Base-by-base conservation (phyloP, 1,284 basidiomycete genomes). In the Microbotryomycetes sp. region DNA sequence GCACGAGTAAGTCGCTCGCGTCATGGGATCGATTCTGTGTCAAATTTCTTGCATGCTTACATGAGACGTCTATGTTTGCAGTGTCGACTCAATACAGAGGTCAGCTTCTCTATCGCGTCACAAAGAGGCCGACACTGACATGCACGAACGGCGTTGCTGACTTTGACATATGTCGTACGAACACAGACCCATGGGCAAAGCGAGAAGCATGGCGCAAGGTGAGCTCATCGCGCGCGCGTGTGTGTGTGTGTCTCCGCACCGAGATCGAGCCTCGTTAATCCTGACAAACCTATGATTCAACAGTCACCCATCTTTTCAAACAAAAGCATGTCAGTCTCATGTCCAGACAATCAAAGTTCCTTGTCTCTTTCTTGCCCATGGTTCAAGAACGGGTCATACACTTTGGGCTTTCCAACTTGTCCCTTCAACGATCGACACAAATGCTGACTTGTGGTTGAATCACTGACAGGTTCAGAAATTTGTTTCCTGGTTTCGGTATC, bases 401-500 rank as follows among this genome's bases (percentile, higher is more conserved):
- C 3, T 6, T 7, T 15, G 15, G 3, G 28, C 9, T 49, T 16
- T 22, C 47, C 23, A 28, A 16, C 47, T 50, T 52, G 45, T 3
- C 29, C 25, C 26, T 4, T n/a, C 14, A 6, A 5, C 30, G 16
- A n/a, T n/a, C 30, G 14, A 9, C 25, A 3, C 28, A 19, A 45
- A 5, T 25, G 15, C 29, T 50, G 19, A 2, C 23, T 28, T 25
- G 28, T 58, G 50, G 54, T 45, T 31, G 4, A n/a, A 15, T 25
- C 23, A 52, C 16, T 28, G 19, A 5, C 49, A 69, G 91, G 88
- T 86, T 94, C 78, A 82, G 85, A 71, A 88, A 83, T 79, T 76
- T 92, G 70, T 92, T 96, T 77, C 92, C 92, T 54, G 92, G 92
- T 46, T 88, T 97, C 73, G 92, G 92, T 59, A 89, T 89, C 64